phyloP scores from a whole-genome alignment of 2,329 filamentous ascomycete genomes.

The Paecilomyces dactylethromorphus region DNA sequence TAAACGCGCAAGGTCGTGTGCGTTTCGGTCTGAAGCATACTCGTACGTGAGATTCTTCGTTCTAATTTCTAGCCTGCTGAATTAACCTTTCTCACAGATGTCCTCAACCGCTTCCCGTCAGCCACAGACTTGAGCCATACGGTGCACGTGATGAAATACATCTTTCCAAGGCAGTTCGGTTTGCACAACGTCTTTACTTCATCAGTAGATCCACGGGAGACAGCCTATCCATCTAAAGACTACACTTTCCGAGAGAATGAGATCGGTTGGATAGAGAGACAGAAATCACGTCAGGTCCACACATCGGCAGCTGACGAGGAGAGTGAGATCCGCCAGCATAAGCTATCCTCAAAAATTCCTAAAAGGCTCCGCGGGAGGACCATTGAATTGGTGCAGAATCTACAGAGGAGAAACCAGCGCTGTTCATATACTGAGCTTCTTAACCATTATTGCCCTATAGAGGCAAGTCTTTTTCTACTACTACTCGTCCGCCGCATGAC shows the following conservation, averaged over 20 bases:
- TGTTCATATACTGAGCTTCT: constrained; percentile 79
- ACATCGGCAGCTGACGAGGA: constrained; percentile 1
- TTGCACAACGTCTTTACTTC: constrained; percentile 90
- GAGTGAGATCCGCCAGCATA: constrained; percentile 2
- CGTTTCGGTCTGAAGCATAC: constrained; percentile 72
- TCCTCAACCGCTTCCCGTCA: constrained; percentile 63
- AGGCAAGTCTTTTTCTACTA: constrained; percentile 30
- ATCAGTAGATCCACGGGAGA: constrained; percentile 56
- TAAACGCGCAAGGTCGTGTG: constrained; percentile 62
- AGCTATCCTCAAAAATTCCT: constrained; percentile 20
- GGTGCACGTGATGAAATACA: constrained; percentile 75
- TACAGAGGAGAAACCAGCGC: constrained; percentile 64
- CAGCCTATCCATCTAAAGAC: constrained; percentile 69
- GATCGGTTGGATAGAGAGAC: constrained; percentile 42
- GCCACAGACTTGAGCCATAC: constrained; percentile 48
- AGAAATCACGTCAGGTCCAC: constrained; percentile 4
- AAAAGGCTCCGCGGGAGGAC: constrained; percentile 56
- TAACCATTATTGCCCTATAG: constrained; percentile 68
- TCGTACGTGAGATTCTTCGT: constrained; percentile 51
- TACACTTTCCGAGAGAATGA: constrained; percentile 83
- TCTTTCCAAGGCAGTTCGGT: constrained; percentile 86
- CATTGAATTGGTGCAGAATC: constrained; percentile 54
- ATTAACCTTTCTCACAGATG: constrained; percentile 50
- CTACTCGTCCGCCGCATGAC: constrained; percentile 8
- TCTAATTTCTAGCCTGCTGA: neutral